Evolutionary conservation across 2,329 filamentous ascomycete species (phyloP).

Genomic region (Purpureocillium lavendulum): DNA sequence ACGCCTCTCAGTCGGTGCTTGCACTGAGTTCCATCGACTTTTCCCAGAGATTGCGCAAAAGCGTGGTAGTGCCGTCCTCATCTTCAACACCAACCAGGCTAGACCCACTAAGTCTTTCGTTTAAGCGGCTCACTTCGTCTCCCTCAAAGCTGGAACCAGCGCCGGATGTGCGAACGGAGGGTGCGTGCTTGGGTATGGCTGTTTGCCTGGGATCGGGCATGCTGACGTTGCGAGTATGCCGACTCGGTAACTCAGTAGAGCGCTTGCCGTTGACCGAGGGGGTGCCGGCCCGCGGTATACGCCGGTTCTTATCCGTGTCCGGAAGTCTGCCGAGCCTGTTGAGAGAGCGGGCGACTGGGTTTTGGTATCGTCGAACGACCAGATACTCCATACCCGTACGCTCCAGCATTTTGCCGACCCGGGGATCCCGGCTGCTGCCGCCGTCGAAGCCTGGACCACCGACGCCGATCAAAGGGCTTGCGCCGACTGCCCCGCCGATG

Average conservation of each 20-base stretch:
- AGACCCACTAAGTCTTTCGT: slow-evolving; percentile 38
- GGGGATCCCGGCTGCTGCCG: slow-evolving; percentile 45
- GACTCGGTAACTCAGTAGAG: slow-evolving; percentile 18
- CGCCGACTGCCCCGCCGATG: slow-evolving; percentile 29
- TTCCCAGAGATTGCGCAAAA: slow-evolving; percentile 54
- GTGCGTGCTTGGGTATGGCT: slow-evolving; percentile 20
- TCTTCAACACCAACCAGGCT: slow-evolving; percentile 41
- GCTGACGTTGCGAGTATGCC: slow-evolving; percentile 30
- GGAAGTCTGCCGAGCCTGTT: slow-evolving; percentile 36
- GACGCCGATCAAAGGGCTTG: slow-evolving; percentile 41
- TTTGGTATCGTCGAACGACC: slow-evolving; percentile 65
- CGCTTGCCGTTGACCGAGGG: slow-evolving; percentile 29
- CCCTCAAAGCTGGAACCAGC: slow-evolving; percentile 36
- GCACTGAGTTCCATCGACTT: slow-evolving; percentile 50
- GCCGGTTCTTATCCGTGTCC: slow-evolving; percentile 38
- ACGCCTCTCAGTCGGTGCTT: slow-evolving; percentile 24
- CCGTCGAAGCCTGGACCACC: slow-evolving; percentile 47
- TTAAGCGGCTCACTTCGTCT: slow-evolving; percentile 32
- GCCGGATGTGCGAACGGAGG: slow-evolving; percentile 28
- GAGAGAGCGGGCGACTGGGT: slow-evolving; percentile 58
- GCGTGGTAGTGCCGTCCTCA: slow-evolving; percentile 39
- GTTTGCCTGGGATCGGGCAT: slow-evolving; percentile 25
- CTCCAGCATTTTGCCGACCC: slow-evolving; percentile 57
- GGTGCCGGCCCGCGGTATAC: slow-evolving; percentile 34
- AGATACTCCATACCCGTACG: slow-evolving; percentile 65